Conservation (phyloP, 23 red algal genomes). For the Gracilaria domingensis region DNA sequence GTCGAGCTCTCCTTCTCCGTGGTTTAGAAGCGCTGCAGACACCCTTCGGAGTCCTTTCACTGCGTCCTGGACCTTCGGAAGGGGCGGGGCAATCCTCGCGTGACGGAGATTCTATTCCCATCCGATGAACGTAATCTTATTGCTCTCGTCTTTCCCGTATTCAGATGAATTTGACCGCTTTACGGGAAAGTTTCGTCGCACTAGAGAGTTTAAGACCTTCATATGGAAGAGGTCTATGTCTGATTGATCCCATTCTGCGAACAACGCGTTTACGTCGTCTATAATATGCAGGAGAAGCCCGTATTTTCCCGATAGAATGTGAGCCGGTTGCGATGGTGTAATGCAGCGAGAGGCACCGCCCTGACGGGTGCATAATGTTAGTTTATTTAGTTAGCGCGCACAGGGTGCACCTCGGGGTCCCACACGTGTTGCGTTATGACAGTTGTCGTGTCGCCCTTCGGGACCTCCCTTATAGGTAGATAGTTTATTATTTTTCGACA, state of each 20-base stretch:
- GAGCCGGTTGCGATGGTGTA: neutral
- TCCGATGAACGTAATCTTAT: constrained; percentile 4
- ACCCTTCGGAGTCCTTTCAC: neutral
- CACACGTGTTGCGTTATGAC: too few relatives aligned
- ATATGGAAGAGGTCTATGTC: neutral
- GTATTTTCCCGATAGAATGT: neutral
- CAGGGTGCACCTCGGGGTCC: too few relatives aligned
- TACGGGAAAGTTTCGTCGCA: neutral
- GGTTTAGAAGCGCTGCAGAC: neutral
- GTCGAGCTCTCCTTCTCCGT: neutral
- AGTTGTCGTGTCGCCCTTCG: too few relatives aligned
- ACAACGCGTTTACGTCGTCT: constrained; percentile 19
- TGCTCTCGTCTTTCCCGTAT: neutral
- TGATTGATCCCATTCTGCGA: neutral
- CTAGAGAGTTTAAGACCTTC: neutral
- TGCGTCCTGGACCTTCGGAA: neutral
- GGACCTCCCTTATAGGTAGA: too few relatives aligned
- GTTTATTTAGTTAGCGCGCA: too few relatives aligned
- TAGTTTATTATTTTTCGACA: too few relatives aligned
- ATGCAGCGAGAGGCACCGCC: neutral
- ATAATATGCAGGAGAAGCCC: constrained; percentile 25
- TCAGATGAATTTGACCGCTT: constrained; percentile 11
- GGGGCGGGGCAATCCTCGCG: neutral
- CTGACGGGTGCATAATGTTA: too few relatives aligned
- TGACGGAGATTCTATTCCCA: neutral